These are phyloP conservation scores for Puccinia horiana DNA, from an alignment of 1,284 basidiomycete genomes.

Conservation along the genomic window DNA sequence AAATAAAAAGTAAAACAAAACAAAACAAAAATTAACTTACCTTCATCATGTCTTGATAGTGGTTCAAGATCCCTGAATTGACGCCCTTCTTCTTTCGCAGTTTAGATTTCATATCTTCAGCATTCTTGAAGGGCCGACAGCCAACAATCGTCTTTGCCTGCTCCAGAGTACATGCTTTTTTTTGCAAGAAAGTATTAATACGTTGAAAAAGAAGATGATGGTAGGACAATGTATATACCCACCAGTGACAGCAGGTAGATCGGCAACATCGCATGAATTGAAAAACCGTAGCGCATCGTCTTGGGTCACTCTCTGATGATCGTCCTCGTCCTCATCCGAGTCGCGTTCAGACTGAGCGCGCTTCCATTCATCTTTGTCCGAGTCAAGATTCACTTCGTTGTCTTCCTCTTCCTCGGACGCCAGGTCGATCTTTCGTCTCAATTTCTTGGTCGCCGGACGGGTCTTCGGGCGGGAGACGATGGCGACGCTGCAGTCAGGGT, in stretches of 20 bases:
- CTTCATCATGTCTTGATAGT: slow-evolving; percentile 81
- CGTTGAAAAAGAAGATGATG: slow-evolving; percentile 42
- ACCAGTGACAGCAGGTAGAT: slow-evolving; percentile 87
- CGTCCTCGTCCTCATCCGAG: slow-evolving; percentile 41
- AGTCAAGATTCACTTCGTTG: background rate
- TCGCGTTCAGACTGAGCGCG: background rate
- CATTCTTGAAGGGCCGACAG: slow-evolving; percentile 75
- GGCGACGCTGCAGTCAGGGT: background rate
- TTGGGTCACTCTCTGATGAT: slow-evolving; percentile 58
- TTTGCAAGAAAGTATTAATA: background rate
- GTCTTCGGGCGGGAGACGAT: background rate
- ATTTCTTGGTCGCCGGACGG: slow-evolving; percentile 9
- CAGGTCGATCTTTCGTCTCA: slow-evolving; percentile 8
- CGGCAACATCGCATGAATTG: slow-evolving; percentile 72
- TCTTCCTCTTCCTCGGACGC: background rate
- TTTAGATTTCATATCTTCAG: slow-evolving; percentile 76
- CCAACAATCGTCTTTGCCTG: slow-evolving; percentile 80
- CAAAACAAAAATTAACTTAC: slow-evolving; percentile 56
- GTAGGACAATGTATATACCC: slow-evolving; percentile 56
- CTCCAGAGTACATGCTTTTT: slow-evolving; percentile 73
- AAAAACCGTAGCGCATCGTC: slow-evolving; percentile 75
- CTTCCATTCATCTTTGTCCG: slow-evolving; percentile 25
- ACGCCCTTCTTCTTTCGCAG: slow-evolving; percentile 88
- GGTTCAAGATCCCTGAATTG: slow-evolving; percentile 84
- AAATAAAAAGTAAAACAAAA: background rate